Conservation (phyloP, 2,329 filamentous ascomycete species). For the Penicillium sclerotiorum region DNA sequence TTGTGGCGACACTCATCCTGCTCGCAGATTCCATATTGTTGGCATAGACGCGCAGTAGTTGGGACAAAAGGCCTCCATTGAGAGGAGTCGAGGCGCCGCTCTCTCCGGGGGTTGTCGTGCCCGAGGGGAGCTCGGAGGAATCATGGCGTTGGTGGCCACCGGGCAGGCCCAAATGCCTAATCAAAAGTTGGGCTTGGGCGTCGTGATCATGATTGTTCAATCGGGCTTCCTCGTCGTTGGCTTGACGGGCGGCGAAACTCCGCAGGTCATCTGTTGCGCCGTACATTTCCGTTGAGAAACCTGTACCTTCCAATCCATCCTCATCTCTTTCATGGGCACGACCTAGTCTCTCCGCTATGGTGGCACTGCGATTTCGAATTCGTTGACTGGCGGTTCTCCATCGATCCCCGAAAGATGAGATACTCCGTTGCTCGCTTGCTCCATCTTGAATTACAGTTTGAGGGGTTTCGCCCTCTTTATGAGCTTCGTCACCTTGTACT, state of each 20-base stretch:
- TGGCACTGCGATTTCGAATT: slow-evolving; percentile 19
- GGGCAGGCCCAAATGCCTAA: slow-evolving; percentile 21
- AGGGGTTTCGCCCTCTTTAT: not conserved
- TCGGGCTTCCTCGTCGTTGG: slow-evolving; percentile 21
- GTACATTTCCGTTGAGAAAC: slow-evolving; percentile 23
- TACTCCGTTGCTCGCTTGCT: slow-evolving; percentile 11
- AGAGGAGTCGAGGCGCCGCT: slow-evolving; percentile 19
- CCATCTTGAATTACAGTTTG: slow-evolving; percentile 6
- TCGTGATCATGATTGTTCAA: slow-evolving; percentile 14
- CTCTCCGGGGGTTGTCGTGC: slow-evolving; percentile 20
- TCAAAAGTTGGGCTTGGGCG: slow-evolving; percentile 24
- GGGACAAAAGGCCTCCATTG: slow-evolving; percentile 64
- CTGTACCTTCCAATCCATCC: slow-evolving; percentile 24
- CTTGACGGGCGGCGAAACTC: slow-evolving; percentile 22
- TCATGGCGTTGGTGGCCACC: slow-evolving; percentile 4
- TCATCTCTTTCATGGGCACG: slow-evolving; percentile 25
- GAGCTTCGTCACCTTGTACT: slow-evolving; percentile 1
- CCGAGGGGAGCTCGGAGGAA: slow-evolving; percentile 19
- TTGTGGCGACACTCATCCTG: slow-evolving; percentile 23
- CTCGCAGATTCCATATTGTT: slow-evolving; percentile 45
- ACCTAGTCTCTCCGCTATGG: slow-evolving; percentile 24
- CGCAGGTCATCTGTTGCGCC: slow-evolving; percentile 27
- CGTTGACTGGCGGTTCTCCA: slow-evolving; percentile 26
- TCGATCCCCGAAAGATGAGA: slow-evolving; percentile 10
- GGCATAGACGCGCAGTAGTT: slow-evolving; percentile 68